These are phyloP conservation scores for Thelonectria blattea DNA, from an alignment of 2,329 filamentous ascomycete species.

Conservation along the genomic window DNA sequence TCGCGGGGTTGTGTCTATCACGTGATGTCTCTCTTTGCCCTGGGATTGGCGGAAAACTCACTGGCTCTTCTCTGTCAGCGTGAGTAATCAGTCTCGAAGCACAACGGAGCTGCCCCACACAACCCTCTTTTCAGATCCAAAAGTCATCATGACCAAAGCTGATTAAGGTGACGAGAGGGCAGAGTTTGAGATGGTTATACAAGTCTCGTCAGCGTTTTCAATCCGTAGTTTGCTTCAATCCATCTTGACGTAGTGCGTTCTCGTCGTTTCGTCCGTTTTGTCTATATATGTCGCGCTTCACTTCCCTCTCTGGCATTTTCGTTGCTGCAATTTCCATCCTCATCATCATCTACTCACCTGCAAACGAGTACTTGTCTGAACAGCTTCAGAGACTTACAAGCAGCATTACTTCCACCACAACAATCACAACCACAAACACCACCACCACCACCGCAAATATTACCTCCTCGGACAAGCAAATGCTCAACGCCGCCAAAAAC, in stretches of 20 bases:
- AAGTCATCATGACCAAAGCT: slow-evolving; percentile 25
- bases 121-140: slow-evolving; percentile 25
- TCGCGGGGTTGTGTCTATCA: slow-evolving; percentile 15
- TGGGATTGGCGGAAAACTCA: neutral
- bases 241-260: slow-evolving; percentile 32
- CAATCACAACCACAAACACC: slow-evolving; percentile 19
- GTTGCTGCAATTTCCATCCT: slow-evolving; percentile 48
- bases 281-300: slow-evolving; percentile 49
- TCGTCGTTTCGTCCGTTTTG: slow-evolving; percentile 30
- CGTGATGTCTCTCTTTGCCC: slow-evolving; percentile 14
- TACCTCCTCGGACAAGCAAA: slow-evolving; percentile 27
- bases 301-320: slow-evolving; percentile 43
- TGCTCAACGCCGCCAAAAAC: slow-evolving; percentile 49
- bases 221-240: slow-evolving; percentile 29
- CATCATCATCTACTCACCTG: slow-evolving; percentile 40
- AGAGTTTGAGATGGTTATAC: slow-evolving; percentile 21
- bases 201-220: slow-evolving; percentile 38
- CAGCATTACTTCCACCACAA: slow-evolving; percentile 22
- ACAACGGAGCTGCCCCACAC: slow-evolving; percentile 5
- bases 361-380: slow-evolving; percentile 32
- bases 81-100: slow-evolving; percentile 15
- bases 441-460: slow-evolving; percentile 17
- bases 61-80: slow-evolving; percentile 4
- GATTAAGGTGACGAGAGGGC: slow-evolving; percentile 30
- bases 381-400: slow-evolving; percentile 30